Evolutionary conservation across 1,284 basidiomycete genomes (phyloP), one percentile per base, ranked within the genome.

Genomic region (Tremellales sp.): DNA sequence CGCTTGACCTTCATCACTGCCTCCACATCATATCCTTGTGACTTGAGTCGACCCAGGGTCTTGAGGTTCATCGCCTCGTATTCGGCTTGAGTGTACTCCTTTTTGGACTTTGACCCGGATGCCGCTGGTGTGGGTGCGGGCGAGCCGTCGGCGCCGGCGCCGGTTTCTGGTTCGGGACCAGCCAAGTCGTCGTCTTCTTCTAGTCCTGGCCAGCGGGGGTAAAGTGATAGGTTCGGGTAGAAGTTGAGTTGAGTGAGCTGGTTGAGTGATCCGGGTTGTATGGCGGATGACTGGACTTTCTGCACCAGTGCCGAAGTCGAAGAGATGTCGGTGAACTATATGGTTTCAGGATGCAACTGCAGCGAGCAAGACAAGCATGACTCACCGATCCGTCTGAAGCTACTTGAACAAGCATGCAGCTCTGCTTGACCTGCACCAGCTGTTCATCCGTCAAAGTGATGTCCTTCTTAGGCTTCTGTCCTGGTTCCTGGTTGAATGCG

Each of bases 131-230:
- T 35, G 17, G 5, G 21, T 10, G n/a, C 22, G 8, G 3, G 46
- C 8, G 42, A 17, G 21, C 8, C 26, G 6, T 12, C 25, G 22
- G 21, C 29, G 15, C 19, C 33, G 24, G 43, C 29, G 12, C 29
- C n/a, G n/a, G 29, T 35, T 25, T 19, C 51, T 44, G 26, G 43
- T 40, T 48, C 46, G 4, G 56, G 50, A 3, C 56, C 57, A 25
- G 60, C 57, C 4, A 60, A 47, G 29, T 68, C 71, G 22, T 69
- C 68, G 48, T 72, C 73, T 47, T 73, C 73, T 48, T 74, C 72
- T 23, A 68, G 56, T 0, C 70, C 69, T 13, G 65, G 65, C 71
- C 72, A 73, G 51, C 69, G 63, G 8, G 73, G 73, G 23, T 66
- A 58, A 29, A 73, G 62, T 8, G 61, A 48, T 4, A 75, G 54